Conservation (phyloP, 2,329 filamentous ascomycete genomes). For the Apiospora phragmitis region DNA sequence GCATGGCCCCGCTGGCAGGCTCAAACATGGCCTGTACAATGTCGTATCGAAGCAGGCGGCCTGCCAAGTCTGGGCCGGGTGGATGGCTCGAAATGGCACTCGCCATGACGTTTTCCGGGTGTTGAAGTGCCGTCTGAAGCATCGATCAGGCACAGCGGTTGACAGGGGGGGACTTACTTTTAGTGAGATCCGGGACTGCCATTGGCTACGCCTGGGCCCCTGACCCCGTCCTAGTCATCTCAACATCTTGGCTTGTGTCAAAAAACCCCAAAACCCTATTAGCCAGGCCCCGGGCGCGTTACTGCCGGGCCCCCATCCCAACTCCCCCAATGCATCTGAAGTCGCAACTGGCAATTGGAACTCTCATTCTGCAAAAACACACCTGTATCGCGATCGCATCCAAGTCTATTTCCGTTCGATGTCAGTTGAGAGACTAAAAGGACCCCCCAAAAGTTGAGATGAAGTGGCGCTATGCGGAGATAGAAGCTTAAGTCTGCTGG, state of each 20-base stretch:
- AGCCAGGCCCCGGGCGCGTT: background rate
- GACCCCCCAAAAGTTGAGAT: background rate
- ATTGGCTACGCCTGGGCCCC: background rate
- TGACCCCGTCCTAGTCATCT: background rate
- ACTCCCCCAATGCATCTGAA: background rate
- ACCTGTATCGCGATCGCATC: background rate
- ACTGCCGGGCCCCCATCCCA: background rate
- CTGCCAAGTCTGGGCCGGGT: background rate
- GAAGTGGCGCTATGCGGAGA: background rate
- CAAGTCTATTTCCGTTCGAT: background rate
- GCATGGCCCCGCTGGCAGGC: background rate
- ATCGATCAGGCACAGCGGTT: slow-evolving; percentile 10
- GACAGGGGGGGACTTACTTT: background rate
- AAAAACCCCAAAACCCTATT: slow-evolving; percentile 2
- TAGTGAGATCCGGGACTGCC: background rate
- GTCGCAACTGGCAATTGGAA: background rate
- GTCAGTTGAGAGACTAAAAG: background rate
- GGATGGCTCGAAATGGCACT: background rate
- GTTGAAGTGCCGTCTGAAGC: slow-evolving; percentile 12
- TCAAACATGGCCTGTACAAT: background rate
- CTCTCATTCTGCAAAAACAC: background rate
- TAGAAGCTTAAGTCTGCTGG: background rate
- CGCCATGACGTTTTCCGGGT: slow-evolving; percentile 7
- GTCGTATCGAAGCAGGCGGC: background rate
- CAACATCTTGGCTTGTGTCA: slow-evolving; percentile 10